phyloP scores from a whole-genome alignment of 352 stramenopile genomes.

The Hyaloperonospora arabidopsidis region DNA sequence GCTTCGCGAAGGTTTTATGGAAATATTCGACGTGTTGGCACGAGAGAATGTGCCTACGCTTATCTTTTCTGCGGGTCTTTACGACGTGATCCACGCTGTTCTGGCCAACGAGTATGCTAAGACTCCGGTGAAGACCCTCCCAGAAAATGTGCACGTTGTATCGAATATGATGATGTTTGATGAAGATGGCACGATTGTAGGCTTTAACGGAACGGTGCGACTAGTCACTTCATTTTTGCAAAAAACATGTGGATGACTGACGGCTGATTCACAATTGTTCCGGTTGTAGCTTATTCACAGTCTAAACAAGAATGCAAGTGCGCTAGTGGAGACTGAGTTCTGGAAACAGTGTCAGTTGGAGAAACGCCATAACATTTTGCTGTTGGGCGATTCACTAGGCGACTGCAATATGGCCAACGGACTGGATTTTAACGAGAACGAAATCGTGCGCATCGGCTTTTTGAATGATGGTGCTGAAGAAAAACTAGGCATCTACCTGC shows the following conservation, averaged over 20 bases:
- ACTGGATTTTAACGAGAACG: conserved; percentile 43
- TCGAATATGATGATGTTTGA: conserved; percentile 82
- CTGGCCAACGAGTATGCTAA: conserved; percentile 56
- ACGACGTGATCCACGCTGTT: conserved; percentile 77
- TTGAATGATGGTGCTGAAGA: conserved; percentile 53
- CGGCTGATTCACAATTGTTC: conserved; percentile 2
- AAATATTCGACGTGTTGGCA: conserved; percentile 53
- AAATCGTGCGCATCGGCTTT: conserved; percentile 67
- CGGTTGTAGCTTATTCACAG: conserved; percentile 59
- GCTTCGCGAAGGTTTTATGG: conserved; percentile 51
- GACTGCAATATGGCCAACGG: conserved; percentile 66
- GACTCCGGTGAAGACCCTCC: conserved; percentile 19
- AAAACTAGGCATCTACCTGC: conserved; percentile 50
- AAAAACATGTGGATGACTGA: background rate
- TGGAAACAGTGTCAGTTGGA: conserved; percentile 64
- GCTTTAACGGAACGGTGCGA: conserved; percentile 46
- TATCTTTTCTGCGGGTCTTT: conserved; percentile 65
- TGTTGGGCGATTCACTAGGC: conserved; percentile 64
- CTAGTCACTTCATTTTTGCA: background rate
- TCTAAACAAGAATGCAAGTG: conserved; percentile 72
- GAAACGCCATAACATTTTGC: conserved; percentile 61
- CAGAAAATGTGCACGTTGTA: conserved; percentile 65
- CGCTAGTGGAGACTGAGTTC: conserved; percentile 55
- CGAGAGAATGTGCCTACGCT: conserved; percentile 55
- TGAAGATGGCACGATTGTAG: conserved; percentile 29